Evolutionary conservation across 2,329 filamentous ascomycete species (phyloP), one percentile per base, ranked within the genome.

Genomic region (Tricladium varicosporioides): DNA sequence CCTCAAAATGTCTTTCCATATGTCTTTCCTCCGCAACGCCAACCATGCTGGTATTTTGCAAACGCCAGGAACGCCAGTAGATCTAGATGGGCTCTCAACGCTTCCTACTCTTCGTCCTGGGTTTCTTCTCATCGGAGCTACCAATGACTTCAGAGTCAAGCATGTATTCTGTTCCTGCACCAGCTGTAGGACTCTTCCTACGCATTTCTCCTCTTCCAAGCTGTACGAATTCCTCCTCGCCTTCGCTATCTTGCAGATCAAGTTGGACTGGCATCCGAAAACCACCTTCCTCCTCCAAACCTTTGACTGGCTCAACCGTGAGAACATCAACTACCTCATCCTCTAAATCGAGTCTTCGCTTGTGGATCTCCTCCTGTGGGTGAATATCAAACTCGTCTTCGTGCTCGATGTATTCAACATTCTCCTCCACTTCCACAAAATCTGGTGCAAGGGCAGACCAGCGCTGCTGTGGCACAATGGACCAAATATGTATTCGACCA

Each of bases 341-440:
- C 74, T 99, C 94, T 11, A 88, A 82, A 70, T 97, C 92, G 1
- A 97, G 80, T 45, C 92, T 84, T 31, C 93, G 85, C 72, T 96
- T 93, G 70, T 95, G 91, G 55, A 97, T 87, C 72, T 97, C 93
- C 70, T 97, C 93, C 57, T 93, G 88, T 0, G 92, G 92, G 70
- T 97, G 94, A 56, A 97, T 95, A 72, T 99, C 95, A 67, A 99
- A 99, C 70, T 99, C 94, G 71, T 99, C 94, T 74, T 99, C 94
- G 55, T 85, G 84, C 73, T 99, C 94, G 44, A 95, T 84, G 70
- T 99, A 99, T 71, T 97, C 91, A 18, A 96, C 92, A 66, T 99
- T 99, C 74, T 99, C 94, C 74, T 99, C 94, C 13, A 99, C 92
- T 73, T 99, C 94, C 43, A 87, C 89, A 73, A 99, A 99, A 73